Conservation (phyloP, 768 basidiomycete genomes). For the Kwoniella pini region DNA sequence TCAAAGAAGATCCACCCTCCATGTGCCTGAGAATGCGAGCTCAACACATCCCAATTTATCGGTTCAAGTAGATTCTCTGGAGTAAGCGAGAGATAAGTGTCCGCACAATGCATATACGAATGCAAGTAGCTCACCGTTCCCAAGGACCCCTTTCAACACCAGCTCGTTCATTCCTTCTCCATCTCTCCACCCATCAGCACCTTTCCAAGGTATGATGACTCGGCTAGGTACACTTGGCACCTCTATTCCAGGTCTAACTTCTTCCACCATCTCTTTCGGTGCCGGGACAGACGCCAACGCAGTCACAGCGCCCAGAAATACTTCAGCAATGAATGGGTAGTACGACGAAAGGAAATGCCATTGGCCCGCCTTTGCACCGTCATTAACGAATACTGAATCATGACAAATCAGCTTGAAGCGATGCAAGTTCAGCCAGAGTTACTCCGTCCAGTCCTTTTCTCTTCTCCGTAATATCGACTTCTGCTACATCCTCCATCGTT, state of each 20-base stretch:
- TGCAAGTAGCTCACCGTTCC: constrained; percentile 24
- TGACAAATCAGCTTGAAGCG: not conserved
- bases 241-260: constrained; percentile 17
- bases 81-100: too few relatives aligned
- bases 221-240: constrained; percentile 12
- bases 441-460: not conserved
- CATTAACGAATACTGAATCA: constrained; percentile 15
- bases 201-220: constrained; percentile 18
- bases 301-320: constrained; percentile 7
- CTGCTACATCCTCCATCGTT: not conserved
- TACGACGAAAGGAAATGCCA: constrained; percentile 23
- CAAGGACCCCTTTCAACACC: constrained; percentile 22
- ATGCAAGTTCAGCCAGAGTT: not conserved
- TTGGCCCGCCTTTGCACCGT: constrained; percentile 7
- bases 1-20: constrained; percentile 29
- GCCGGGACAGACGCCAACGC: constrained; percentile 48
- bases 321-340: constrained; percentile 17
- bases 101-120: not conserved
- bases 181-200: constrained; percentile 28
- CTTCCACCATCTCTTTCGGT: constrained; percentile 13
- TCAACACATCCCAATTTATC: constrained; percentile 18
- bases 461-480: not conserved
- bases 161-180: constrained; percentile 30
- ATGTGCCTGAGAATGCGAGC: not conserved
- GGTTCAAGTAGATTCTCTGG: constrained; percentile 8